These are phyloP conservation scores for Eutypa lata DNA, from an alignment of 2,329 filamentous ascomycete genomes.

Conservation along the genomic window DNA sequence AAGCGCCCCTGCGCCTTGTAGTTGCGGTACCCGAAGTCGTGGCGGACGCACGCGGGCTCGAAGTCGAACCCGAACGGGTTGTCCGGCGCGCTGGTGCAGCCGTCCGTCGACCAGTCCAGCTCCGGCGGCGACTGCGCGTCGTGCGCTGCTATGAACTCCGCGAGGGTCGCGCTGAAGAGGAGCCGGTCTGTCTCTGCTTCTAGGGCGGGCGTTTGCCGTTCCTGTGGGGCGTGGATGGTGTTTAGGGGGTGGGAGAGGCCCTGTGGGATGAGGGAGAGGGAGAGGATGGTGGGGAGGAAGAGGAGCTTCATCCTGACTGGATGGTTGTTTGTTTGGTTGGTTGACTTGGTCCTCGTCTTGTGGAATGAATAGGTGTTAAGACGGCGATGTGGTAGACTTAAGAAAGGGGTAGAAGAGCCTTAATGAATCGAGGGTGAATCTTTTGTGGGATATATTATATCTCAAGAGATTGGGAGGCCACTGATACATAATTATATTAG, in stretches of 20 bases:
- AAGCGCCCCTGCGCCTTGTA: constrained; percentile 48
- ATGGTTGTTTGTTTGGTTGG: too few relatives aligned
- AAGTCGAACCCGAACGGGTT: constrained; percentile 44
- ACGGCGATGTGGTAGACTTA: too few relatives aligned
- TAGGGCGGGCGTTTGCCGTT: constrained; percentile 13
- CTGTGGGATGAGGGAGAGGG: not conserved
- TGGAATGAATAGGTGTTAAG: too few relatives aligned
- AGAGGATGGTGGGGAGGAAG: not conserved
- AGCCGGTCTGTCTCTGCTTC: constrained; percentile 39
- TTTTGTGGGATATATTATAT: too few relatives aligned
- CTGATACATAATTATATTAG: too few relatives aligned
- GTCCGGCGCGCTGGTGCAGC: constrained; percentile 39
- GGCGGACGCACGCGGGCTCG: constrained; percentile 44
- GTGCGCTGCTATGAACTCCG: constrained; percentile 38
- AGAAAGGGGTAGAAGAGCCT: too few relatives aligned
- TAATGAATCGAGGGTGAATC: too few relatives aligned
- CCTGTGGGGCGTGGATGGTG: too few relatives aligned
- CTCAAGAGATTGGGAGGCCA: too few relatives aligned
- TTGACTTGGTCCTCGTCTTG: too few relatives aligned
- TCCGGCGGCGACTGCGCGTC: constrained; percentile 35
- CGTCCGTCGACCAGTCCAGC: constrained; percentile 40
- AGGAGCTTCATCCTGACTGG: not conserved
- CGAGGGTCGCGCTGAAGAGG: constrained; percentile 41
- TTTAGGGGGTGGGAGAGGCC: not conserved
- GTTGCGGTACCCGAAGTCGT: constrained; percentile 57